Base-by-base conservation (phyloP, 1,284 basidiomycete genomes). In the Tilletia walkeri region DNA sequence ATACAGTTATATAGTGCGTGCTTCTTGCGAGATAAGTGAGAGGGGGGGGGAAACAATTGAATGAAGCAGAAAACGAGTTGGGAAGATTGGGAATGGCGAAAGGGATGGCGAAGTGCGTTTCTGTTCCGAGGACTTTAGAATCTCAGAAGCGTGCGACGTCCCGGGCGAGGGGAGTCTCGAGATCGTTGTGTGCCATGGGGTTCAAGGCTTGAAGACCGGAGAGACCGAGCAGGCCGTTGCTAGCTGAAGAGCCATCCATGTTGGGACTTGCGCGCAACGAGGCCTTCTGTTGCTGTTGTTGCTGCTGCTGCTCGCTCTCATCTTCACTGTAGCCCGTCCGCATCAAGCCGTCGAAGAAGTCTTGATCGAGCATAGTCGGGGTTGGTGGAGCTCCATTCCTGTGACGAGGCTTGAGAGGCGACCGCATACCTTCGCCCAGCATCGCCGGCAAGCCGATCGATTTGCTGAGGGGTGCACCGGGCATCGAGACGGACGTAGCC, bases 291-390 rank as follows among this genome's bases (percentile, higher is more conserved):
- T 45, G 41, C 41, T 45, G 41, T 14, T 45, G 41, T 45, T 45
- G 41, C 41, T 45, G 41, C 3, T 45, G 41, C 41, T 45, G 41
- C 41, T 45, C 41, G 41, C 41, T 45, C 59, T 63, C 59, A 36
- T 63, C 59, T 16, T 63, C 59, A 16, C 59, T 63, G 59, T 63
- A 63, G 34, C 59, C 59, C 7, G 59, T 63, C 34, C 59, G 30
- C 59, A 63, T 63, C 9, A 63, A 36, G 14, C 59, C 59, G 9
- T 63, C 59, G 36, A 63, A 34, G 39, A 63, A 63, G 10, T 63
- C 59, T 16, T 63, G 59, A 36, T 39, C 59, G 59, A 63, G 59
- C 34, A 63, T 5, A 14, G 59, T 63, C 34, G 59, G 59, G 1
- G 59, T 63, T 7, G 59, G 36, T 10, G 38, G 30, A 53, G 50